These are phyloP conservation scores for Gnomoniopsis smithogilvyi DNA, from an alignment of 2,329 filamentous ascomycete genomes.

Conservation along the genomic window DNA sequence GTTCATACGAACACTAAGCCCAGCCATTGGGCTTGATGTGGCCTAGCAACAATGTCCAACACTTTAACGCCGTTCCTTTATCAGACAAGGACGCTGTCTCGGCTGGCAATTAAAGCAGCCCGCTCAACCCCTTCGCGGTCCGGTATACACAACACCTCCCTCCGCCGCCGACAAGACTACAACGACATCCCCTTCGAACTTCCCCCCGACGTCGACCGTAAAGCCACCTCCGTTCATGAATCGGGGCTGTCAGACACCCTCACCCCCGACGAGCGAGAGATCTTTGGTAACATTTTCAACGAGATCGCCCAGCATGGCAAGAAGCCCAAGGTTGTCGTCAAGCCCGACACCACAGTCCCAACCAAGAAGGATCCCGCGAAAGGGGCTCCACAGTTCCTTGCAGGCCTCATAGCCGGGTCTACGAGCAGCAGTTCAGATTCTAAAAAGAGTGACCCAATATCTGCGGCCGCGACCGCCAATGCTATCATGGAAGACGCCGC, in stretches of 20 bases:
- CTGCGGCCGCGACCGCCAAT: conserved; percentile 20
- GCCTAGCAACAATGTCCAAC: conserved; percentile 35
- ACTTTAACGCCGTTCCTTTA: conserved; percentile 67
- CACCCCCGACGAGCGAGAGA: conserved; percentile 48
- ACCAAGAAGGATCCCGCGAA: conserved; percentile 10
- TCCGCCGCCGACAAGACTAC: conserved; percentile 14
- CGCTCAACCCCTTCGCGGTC: conserved; percentile 20
- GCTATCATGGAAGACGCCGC: conserved; percentile 27
- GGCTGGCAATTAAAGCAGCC: conserved; percentile 22
- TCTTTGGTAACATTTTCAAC: conserved; percentile 54
- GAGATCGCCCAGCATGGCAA: conserved; percentile 43
- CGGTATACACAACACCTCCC: conserved; percentile 23
- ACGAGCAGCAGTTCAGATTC: neutral
- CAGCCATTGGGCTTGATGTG: neutral
- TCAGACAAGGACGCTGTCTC: conserved; percentile 58
- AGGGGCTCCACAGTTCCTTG: conserved; percentile 6
- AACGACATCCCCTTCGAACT: conserved; percentile 53
- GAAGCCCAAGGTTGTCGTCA: conserved; percentile 21
- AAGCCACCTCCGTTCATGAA: conserved; percentile 22
- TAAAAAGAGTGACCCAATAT: neutral
- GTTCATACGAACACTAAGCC: neutral
- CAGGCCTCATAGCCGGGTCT: neutral
- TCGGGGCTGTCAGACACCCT: conserved; percentile 43
- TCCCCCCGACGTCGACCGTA: conserved; percentile 30
- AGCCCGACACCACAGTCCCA: conserved; percentile 20